These are phyloP conservation scores for Alternaria triticina DNA, from an alignment of 2,329 filamentous ascomycete genomes.

Conservation along the genomic window DNA sequence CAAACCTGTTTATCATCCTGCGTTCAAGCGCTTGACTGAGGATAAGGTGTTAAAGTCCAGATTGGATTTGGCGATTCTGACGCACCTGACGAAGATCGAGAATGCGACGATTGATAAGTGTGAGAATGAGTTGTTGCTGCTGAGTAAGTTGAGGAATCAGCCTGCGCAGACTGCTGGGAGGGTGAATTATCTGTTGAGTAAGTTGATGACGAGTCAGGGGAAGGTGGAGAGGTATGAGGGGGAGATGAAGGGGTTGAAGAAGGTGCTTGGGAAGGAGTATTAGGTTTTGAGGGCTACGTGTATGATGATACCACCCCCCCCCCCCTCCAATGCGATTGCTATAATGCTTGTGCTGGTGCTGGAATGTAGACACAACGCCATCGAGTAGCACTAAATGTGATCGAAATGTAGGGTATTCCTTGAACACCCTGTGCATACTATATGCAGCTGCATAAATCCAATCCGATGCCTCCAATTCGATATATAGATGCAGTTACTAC, in stretches of 20 bases:
- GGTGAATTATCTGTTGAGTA: constrained; percentile 74
- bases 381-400: no score
- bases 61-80: constrained; percentile 71
- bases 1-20: constrained; percentile 84
- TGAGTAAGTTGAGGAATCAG: constrained; percentile 74
- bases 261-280: constrained; percentile 65
- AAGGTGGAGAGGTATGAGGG: constrained; percentile 77
- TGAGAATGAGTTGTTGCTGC: constrained; percentile 75
- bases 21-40: constrained; percentile 73
- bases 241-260: constrained; percentile 75
- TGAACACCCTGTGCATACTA: no score
- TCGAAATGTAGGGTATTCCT: no score
- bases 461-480: no score
- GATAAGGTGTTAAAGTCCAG: constrained; percentile 75
- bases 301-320: constrained; percentile 7
- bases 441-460: no score
- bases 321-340: not conserved
- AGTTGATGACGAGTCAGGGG: constrained; percentile 74
- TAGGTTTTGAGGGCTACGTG: constrained; percentile 10
- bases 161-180: constrained; percentile 71
- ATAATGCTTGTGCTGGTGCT: no score
- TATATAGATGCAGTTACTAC: no score
- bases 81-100: constrained; percentile 74
- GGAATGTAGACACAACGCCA: no score
- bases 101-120: constrained; percentile 76